phyloP scores from a whole-genome alignment of 1,139 yeast genomes.

The Debaryomyces fabryi region DNA sequence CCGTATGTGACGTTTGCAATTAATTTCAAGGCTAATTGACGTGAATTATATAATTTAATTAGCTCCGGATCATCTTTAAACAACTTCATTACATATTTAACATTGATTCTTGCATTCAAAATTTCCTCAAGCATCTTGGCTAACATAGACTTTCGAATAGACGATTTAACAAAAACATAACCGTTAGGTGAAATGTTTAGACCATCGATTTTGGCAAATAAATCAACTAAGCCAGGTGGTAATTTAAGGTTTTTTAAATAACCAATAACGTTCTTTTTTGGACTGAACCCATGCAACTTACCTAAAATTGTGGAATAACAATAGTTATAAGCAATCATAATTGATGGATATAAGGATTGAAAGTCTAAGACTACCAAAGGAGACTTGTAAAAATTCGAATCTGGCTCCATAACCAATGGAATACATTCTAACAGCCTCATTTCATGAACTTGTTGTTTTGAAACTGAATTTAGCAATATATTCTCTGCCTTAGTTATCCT shows the following conservation, averaged over 20 bases:
- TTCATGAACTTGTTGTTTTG: conserved; percentile 75
- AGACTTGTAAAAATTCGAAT: conserved; percentile 79
- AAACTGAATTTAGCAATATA: conserved; percentile 74
- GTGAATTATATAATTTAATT: conserved; percentile 63
- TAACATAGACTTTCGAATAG: conserved; percentile 68
- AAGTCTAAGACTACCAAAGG: conserved; percentile 90
- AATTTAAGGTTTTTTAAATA: conserved; percentile 47
- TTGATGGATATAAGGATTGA: conserved; percentile 91
- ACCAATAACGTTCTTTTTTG: conserved; percentile 40
- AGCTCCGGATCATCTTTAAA: conserved; percentile 49
- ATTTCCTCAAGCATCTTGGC: conserved; percentile 87
- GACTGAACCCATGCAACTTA: conserved; percentile 54
- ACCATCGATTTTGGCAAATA: conserved; percentile 51
- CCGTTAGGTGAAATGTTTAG: conserved; percentile 86
- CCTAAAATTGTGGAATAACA: conserved; percentile 91
- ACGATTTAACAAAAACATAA: conserved; percentile 66
- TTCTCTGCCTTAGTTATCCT: conserved; percentile 79
- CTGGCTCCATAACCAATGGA: conserved; percentile 92
- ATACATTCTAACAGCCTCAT: conserved; percentile 87
- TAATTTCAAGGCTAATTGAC: conserved; percentile 84
- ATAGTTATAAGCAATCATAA: conserved; percentile 87
- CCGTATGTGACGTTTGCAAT: conserved; percentile 97
- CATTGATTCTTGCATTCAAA: conserved; percentile 74
- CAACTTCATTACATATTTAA: conserved; percentile 71
- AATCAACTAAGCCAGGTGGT: conserved; percentile 58